Base-by-base conservation (phyloP, 2,329 filamentous ascomycete genomes). In the Cladosporium sp. region DNA sequence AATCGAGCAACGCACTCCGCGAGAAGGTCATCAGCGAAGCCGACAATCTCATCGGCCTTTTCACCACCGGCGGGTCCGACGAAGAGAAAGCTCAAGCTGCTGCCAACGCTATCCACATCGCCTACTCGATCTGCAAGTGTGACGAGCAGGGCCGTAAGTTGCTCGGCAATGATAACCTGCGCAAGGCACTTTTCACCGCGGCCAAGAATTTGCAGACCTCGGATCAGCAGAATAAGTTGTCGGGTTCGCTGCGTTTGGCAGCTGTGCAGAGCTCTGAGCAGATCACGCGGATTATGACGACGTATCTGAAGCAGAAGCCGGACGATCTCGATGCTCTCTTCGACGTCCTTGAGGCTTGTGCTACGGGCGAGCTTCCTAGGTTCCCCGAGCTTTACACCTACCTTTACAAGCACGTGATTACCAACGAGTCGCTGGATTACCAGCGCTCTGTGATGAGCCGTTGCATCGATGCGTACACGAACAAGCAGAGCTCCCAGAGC, bases 191-290 rank as follows among this genome's bases (percentile, higher is more conserved):
- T 8, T 69, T 86, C 49, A 72, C 74, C 19, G 81, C 86, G 32
- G 90, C 88, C 28, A 89, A 87, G 65, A 85, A 90, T 28, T 73
- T 98, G 13, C 87, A 96, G 67, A 79, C 75, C 40, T 85, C 87
- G 61, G 77, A 95, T 37, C 83, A 84, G 43, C 75, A 74, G 32
- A 86, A 93, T 61, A 81, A 67, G 4, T 75, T 96, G 40, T 82
- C 87, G 5, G 75, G 84, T 0, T 78, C 78, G 54, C 78, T 96
- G 59, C 86, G 92, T 37, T 77, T 98, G 34, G 85, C 91, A 5
- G 89, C 89, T 6, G 87, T 95, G 61, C 93, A 98, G 71, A 87
- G 89, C 31, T 85, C 87, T 3, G 89, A 96, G 60, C 89, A 95
- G 65, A 74, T 95, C 55, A 91, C 95, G 80, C 75, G 80, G 14